Evolutionary conservation across 106 monocot species (phyloP), one percentile per base, ranked within the genome.

Genomic region (Dioscorea zingiberensis): DNA sequence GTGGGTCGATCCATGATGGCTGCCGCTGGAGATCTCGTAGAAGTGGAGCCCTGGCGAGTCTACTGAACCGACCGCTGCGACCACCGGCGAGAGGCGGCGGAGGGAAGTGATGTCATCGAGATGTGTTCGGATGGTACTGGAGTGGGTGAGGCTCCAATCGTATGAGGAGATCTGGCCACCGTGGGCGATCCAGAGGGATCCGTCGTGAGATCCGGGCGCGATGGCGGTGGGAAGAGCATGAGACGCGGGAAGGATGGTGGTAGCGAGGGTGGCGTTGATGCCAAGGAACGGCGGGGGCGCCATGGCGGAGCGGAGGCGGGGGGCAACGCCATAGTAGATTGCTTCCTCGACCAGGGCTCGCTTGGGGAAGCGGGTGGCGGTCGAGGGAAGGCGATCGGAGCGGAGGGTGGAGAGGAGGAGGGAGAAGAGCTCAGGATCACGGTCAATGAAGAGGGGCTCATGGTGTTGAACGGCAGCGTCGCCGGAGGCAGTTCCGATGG

Each of bases 101-200:
- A 88, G 73, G 59, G 91, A 76, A 46, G 83, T 68, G 76, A 97
- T 88, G 3, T 63, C 65, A 26, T 97, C 83, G 24, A 97, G 76
- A 68, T 97, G 95, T 3, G 95, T 97, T 53, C 95, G 73, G 45
- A 88, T 49, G 65, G 85, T 81, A 72, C 59, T 51, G 58, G 62
- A 44, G 78, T 84, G 85, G 73, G 69, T 22, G 48, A 97, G 88
- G 32, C 25, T 73, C 66, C 76, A 81, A 48, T 85, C 88, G 74
- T 88, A 97, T 69, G 67, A 51, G 49, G 95, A 91, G 79, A 97
- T 84, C 83, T 85, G 88, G 27, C 95, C 95, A 27, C 72, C 88
- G 66, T 97, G 95, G 28, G 88, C 91, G 56, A 97, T 58, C 85
- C 85, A 97, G 64, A 97, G 19, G 38, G 95, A 88, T 15, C 88